A percentile compares a stretch with the other conserved stretches of the same genome.
These are phyloP conservation scores for Globisporangium cystogenes DNA, from an alignment of 352 stramenopile species.

Conservation along the genomic window DNA sequence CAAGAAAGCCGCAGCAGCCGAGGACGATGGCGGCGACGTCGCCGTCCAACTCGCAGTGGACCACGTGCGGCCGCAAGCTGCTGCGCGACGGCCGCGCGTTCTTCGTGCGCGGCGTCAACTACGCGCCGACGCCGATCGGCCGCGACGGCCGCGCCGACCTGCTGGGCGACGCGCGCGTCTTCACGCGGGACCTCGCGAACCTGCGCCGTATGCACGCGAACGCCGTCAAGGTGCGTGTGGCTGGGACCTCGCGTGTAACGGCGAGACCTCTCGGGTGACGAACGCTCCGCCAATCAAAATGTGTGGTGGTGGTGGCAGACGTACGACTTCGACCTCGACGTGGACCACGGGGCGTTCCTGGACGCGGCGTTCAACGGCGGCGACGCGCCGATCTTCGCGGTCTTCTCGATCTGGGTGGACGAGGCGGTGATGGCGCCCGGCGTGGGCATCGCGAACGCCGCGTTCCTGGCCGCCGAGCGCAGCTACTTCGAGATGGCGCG, in stretches of 20 bases:
- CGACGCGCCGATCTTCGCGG: conserved; percentile 47
- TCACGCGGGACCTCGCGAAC: conserved; percentile 54
- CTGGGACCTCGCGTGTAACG: not conserved
- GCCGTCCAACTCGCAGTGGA: conserved; percentile 47
- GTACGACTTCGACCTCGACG: conserved; percentile 53
- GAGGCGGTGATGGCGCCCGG: conserved; percentile 39
- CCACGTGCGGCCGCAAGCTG: conserved; percentile 52
- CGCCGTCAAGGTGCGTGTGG: conserved; percentile 32
- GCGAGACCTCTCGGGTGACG: not conserved
- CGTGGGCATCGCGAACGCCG: conserved; percentile 16
- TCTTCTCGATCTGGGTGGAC: conserved; percentile 77
- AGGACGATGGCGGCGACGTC: not conserved
- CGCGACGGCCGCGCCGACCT: conserved; percentile 45
- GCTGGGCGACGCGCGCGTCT: conserved; percentile 46
- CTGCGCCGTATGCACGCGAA: conserved; percentile 72
- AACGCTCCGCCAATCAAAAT: too few species aligned
- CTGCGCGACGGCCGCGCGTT: conserved; percentile 51
- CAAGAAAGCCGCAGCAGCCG: too few species aligned
- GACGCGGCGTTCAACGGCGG: conserved; percentile 60
- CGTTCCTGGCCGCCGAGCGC: conserved; percentile 41
- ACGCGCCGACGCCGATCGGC: conserved; percentile 60
- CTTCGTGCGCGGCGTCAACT: conserved; percentile 73
- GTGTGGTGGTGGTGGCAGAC: too few species aligned
- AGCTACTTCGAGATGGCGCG: conserved; percentile 65
- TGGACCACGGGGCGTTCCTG: conserved; percentile 46